Percentiles rank a stretch among this genome's conserved stretches.
phyloP scores from a whole-genome alignment of 2,329 filamentous ascomycete genomes.

The Penicillium hordei region DNA sequence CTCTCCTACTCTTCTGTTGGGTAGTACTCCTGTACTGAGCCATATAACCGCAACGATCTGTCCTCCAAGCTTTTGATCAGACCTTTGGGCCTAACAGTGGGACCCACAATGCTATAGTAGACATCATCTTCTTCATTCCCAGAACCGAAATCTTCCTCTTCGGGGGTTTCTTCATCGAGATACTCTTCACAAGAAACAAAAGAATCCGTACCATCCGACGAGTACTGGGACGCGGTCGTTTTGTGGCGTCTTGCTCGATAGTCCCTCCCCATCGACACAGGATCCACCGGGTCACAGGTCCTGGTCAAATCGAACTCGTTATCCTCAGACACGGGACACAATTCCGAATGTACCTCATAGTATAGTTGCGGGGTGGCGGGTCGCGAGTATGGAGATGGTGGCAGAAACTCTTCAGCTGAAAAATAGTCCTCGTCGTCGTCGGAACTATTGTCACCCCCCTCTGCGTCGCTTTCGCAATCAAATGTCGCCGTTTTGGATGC shows the following conservation, averaged over 20 bases:
- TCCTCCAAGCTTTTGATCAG: not conserved
- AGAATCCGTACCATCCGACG: not conserved
- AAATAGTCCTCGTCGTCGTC: not conserved
- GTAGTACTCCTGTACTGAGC: not conserved
- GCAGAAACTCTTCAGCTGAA: not conserved
- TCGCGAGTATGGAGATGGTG: not conserved
- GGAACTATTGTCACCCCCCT: not conserved
- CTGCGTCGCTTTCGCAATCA: not conserved
- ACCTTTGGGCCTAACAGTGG: not conserved
- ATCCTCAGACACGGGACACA: not conserved
- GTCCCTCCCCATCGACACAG: slow-evolving; percentile 4
- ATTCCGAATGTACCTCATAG: not conserved
- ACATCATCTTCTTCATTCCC: not conserved
- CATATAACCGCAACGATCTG: not conserved
- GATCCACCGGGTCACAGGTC: slow-evolving; percentile 16
- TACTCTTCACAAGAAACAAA: slow-evolving; percentile 2
- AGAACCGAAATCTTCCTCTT: not conserved
- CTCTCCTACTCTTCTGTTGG: not conserved
- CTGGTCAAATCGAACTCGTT: slow-evolving; percentile 12
- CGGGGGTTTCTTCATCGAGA: not conserved
- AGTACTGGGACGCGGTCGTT: not conserved
- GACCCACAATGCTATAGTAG: not conserved
- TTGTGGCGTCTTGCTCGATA: slow-evolving; percentile 11
- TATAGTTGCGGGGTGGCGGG: slow-evolving; percentile 2
- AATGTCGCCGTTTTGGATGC: not conserved